Evolutionary conservation across 208 protist genomes (phyloP), one percentile per base, ranked within the genome.

Genomic region (Acanthamoeba healyi): DNA sequence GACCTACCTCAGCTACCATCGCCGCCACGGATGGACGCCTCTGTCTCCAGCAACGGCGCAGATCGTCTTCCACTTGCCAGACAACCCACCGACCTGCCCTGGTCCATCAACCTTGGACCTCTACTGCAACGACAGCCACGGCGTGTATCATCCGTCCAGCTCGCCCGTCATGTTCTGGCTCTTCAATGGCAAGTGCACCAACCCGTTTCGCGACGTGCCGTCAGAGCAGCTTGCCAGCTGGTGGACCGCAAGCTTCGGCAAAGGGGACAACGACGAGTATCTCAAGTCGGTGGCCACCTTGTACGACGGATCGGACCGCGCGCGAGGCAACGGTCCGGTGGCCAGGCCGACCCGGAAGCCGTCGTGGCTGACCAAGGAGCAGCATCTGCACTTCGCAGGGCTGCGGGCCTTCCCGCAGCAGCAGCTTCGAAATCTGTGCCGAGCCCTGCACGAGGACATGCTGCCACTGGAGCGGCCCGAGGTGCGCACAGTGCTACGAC

Each of bases 361-460:
- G 61, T 26, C 61, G 61, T 67, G 61, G 61, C 61, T 67, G 61
- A 67, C 19, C 10, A 67, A 67, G 61, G 61, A 67, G 26, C 61
- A 67, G 61, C 29, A 67, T 32, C 61, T 36, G 29, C 61, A 32
- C 61, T 36, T 67, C 6, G 61, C 61, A 4, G 26, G 29, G 61
- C 61, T 67, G 61, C 61, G 61, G 5, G 61, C 61, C 4, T 67
- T 36, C 29, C 61, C 61, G 26, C 19, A n/a, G 61, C 19, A 26
- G 26, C 61, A 67, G 61, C 9, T 67, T 3, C 61, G 61, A 4
- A 26, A 67, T 3, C 61, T 67, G 26, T 67, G 61, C 29, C 29
- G 26, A 26, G 61, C 61, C 29, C 61, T 67, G 61, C 61, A 67
- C 61, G 61, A 67, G 61, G 61, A 67, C 61, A 32, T 32, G 26